Evolutionary conservation across 2,329 filamentous ascomycete genomes (phyloP).

Genomic region (Scytalidium sp.): DNA sequence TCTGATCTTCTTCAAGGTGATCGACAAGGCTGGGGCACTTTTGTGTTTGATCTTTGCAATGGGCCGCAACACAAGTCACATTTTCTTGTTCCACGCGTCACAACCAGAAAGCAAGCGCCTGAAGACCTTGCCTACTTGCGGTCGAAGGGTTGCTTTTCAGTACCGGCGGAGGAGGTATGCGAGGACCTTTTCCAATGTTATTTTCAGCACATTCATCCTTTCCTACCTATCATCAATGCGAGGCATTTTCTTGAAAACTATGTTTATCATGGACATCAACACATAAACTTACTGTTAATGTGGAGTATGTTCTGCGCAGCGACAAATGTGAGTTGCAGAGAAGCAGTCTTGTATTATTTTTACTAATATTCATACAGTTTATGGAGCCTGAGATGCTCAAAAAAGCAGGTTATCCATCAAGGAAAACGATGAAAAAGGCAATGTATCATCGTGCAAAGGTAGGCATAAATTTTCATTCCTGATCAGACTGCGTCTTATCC

Average conservation of each 20-base stretch:
- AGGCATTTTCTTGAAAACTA: conserved; percentile 25
- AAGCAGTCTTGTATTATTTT: not conserved
- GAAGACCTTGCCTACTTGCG: conserved; percentile 26
- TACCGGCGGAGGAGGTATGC: conserved; percentile 27
- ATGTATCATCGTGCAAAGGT: conserved; percentile 35
- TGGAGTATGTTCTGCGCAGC: conserved; percentile 31
- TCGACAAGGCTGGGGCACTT: no score
- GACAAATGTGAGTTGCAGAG: conserved; percentile 23
- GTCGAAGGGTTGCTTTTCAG: conserved; percentile 30
- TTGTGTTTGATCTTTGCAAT: no score
- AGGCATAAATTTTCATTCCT: not conserved
- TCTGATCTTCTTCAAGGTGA: no score
- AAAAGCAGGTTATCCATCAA: conserved; percentile 17
- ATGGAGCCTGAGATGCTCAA: conserved; percentile 1
- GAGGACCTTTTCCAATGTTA: conserved; percentile 30
- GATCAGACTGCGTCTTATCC: no score
- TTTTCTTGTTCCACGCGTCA: not conserved
- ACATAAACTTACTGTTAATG: conserved; percentile 33
- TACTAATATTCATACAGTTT: conserved; percentile 1
- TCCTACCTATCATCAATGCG: conserved; percentile 33
- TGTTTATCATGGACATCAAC: conserved; percentile 19
- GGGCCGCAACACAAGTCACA: no score
- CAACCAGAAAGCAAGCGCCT: conserved; percentile 18
- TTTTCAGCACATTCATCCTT: conserved; percentile 33
- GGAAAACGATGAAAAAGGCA: conserved; percentile 31